These are phyloP conservation scores for Penicillium capsulatum DNA, from an alignment of 2,329 filamentous ascomycete species.

Conservation along the genomic window DNA sequence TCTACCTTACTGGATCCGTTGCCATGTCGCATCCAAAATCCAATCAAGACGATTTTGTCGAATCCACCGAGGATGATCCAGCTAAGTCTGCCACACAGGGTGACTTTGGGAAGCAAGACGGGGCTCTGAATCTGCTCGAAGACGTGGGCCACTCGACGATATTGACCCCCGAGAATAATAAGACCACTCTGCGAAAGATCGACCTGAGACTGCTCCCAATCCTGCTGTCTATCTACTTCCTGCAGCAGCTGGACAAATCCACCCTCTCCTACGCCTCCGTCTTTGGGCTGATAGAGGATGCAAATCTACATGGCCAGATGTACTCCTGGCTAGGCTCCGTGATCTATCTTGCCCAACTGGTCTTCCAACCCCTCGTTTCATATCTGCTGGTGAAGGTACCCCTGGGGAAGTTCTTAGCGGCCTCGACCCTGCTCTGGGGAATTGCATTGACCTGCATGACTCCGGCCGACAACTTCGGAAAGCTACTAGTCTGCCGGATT, in stretches of 20 bases:
- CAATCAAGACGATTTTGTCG: constrained; percentile 26
- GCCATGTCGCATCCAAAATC: constrained; percentile 15
- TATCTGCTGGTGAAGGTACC: constrained; percentile 58
- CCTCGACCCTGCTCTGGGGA: constrained; percentile 51
- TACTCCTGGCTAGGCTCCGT: constrained; percentile 52
- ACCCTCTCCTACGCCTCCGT: constrained; percentile 60
- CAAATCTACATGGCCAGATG: constrained; percentile 53
- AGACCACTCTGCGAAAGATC: constrained; percentile 49
- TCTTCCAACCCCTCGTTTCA: constrained; percentile 51
- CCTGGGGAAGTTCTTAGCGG: constrained; percentile 56
- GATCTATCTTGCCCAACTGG: constrained; percentile 53
- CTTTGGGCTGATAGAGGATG: constrained; percentile 59
- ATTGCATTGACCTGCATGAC: constrained; percentile 52
- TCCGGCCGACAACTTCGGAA: constrained; percentile 48
- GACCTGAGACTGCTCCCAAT: constrained; percentile 51
- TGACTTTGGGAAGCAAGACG: constrained; percentile 34
- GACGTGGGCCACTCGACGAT: constrained; percentile 45
- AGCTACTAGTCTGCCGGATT: constrained; percentile 51
- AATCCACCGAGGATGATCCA: constrained; percentile 19
- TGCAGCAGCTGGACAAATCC: constrained; percentile 61
- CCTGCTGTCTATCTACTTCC: constrained; percentile 59
- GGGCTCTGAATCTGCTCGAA: constrained; percentile 49
- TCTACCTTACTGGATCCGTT: too few species aligned
- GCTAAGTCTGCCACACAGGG: not conserved
- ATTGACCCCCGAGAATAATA: constrained; percentile 52